Evolutionary conservation across 345 rosid genomes (phyloP).

Genomic region (Citrus hindsii): DNA sequence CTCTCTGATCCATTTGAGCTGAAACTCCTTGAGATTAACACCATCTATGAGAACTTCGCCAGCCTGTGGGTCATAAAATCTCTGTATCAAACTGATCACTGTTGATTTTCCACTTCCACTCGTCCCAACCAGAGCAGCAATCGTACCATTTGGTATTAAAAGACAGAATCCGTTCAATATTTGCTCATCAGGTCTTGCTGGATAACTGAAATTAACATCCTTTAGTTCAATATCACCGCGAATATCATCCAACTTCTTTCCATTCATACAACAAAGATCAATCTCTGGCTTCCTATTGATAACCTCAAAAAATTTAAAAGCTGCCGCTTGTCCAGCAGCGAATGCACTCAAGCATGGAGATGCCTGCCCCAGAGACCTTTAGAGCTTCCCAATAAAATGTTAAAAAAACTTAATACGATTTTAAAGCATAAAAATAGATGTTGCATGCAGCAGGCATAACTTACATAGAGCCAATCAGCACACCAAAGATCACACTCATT

Average conservation of each 20-base stretch:
- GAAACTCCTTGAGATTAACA: constrained; percentile 48
- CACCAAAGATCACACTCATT: constrained; percentile 45
- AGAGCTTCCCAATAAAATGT: not conserved
- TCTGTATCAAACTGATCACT: constrained; percentile 58
- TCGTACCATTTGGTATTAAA: constrained; percentile 44
- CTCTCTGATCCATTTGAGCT: constrained; percentile 60
- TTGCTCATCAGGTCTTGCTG: constrained; percentile 55
- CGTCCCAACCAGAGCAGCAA: constrained; percentile 67
- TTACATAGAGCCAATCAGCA: constrained; percentile 57
- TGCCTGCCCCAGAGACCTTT: constrained; percentile 71
- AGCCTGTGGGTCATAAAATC: constrained; percentile 61
- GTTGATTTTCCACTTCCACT: constrained; percentile 80
- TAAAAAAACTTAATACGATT: not conserved
- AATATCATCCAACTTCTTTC: constrained; percentile 39
- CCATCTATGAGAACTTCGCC: constrained; percentile 63
- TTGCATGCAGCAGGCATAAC: constrained; percentile 11
- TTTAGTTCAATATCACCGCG: constrained; percentile 54
- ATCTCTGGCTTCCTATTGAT: constrained; percentile 51
- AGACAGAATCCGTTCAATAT: constrained; percentile 52
- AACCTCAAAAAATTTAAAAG: constrained; percentile 60
- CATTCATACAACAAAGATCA: constrained; percentile 42
- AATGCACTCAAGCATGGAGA: constrained; percentile 53
- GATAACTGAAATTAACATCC: constrained; percentile 60
- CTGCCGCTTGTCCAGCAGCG: constrained; percentile 66
- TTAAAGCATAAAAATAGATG: not conserved